phyloP scores from a whole-genome alignment of 192 early-diverging fungal species.

The Gorgonomyces haynaldii region DNA sequence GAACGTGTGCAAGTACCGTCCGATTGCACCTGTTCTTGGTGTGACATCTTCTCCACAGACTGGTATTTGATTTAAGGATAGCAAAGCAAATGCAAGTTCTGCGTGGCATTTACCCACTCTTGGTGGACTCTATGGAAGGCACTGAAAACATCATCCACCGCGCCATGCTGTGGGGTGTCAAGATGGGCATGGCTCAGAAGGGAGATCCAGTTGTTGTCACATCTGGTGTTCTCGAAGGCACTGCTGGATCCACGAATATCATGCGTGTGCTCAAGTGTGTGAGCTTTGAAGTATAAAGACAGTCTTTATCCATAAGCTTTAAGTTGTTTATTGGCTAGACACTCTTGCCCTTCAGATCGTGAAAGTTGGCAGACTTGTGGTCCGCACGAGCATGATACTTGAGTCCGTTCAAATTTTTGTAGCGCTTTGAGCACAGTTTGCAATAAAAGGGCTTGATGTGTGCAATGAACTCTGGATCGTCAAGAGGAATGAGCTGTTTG shows the following conservation, averaged over 20 bases:
- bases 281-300: slow-evolving; percentile 15
- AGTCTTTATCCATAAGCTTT: neutral
- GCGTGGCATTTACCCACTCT: slow-evolving; percentile 41
- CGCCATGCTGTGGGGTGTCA: slow-evolving; percentile 46
- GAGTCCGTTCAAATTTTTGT: slow-evolving; percentile 93
- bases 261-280: slow-evolving; percentile 42
- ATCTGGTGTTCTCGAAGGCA: slow-evolving; percentile 27
- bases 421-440: slow-evolving; percentile 70
- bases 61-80: slow-evolving; percentile 11
- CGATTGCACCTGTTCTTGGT: slow-evolving; percentile 80
- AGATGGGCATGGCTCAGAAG: slow-evolving; percentile 42
- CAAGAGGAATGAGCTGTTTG: slow-evolving; percentile 1
- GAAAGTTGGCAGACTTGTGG: slow-evolving; percentile 24
- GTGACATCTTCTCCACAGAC: slow-evolving; percentile 58
- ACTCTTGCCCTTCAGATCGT: too few relatives aligned
- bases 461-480: slow-evolving; percentile 3
- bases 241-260: slow-evolving; percentile 34
- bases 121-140: slow-evolving; percentile 37
- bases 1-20: slow-evolving; percentile 88
- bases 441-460: slow-evolving; percentile 20
- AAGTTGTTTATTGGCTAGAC: neutral
- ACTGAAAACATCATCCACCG: slow-evolving; percentile 41
- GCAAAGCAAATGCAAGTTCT: slow-evolving; percentile 38
- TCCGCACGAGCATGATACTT: slow-evolving; percentile 69
- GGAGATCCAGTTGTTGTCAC: slow-evolving; percentile 43